A percentile compares a stretch with the other conserved stretches of the same genome.
Conservation (phyloP, 1,284 basidiomycete genomes). For the Schizophyllum amplum region DNA sequence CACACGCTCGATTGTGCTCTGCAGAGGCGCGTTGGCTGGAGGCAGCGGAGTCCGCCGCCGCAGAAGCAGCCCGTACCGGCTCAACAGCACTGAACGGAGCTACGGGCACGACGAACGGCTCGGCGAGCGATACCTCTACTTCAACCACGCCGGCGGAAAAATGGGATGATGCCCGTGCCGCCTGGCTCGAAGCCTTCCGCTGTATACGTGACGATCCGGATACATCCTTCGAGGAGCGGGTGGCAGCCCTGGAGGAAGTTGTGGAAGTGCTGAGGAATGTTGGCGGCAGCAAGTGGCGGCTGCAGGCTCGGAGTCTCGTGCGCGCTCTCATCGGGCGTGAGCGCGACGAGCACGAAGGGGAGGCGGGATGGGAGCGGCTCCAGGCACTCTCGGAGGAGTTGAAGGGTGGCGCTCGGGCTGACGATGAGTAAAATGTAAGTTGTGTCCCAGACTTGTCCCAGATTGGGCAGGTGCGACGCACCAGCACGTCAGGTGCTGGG, state of each 20-base stretch:
- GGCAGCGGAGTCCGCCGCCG: background rate
- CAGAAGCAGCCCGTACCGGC: too few species aligned
- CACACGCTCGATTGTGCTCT: constrained; percentile 73
- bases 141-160: background rate
- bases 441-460: too few species aligned
- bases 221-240: constrained; percentile 59
- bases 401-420: constrained; percentile 9
- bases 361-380: constrained; percentile 75
- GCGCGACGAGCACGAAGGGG: constrained; percentile 73
- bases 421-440: too few species aligned
- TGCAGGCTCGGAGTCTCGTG: constrained; percentile 83
- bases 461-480: too few species aligned
- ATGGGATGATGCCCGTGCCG: constrained; percentile 74
- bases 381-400: constrained; percentile 53
- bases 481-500: too few species aligned
- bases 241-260: constrained; percentile 74
- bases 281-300: constrained; percentile 62
- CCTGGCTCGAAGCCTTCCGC: constrained; percentile 80
- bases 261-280: constrained; percentile 77
- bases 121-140: background rate
- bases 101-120: too few species aligned
- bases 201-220: constrained; percentile 57
- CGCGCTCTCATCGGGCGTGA: constrained; percentile 82
- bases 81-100: too few species aligned
- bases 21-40: constrained; percentile 42